These are phyloP conservation scores for Harringtonia aguacate DNA, from an alignment of 2,329 filamentous ascomycete genomes.

Conservation along the genomic window DNA sequence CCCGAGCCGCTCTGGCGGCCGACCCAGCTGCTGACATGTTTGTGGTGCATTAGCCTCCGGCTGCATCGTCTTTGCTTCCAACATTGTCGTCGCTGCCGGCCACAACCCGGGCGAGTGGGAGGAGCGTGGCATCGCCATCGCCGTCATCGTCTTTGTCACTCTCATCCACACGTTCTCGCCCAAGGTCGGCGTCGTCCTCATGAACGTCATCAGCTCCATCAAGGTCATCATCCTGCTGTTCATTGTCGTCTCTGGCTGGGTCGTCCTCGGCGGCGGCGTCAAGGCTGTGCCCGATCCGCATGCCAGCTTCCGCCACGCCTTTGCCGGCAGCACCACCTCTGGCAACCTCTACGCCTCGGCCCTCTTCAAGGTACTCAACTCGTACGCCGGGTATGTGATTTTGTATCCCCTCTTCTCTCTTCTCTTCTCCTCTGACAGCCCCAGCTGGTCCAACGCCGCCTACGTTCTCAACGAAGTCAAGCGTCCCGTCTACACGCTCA, in stretches of 20 bases:
- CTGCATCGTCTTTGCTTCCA: slow-evolving; percentile 17
- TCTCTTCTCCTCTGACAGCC: slow-evolving; percentile 18
- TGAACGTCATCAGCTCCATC: slow-evolving; percentile 49
- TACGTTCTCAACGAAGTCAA: slow-evolving; percentile 55
- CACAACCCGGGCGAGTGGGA: slow-evolving; percentile 40
- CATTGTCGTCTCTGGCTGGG: slow-evolving; percentile 51
- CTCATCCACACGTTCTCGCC: slow-evolving; percentile 40
- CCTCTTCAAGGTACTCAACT: slow-evolving; percentile 47
- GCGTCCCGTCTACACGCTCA: slow-evolving; percentile 53
- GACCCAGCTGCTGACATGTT: too few species aligned
- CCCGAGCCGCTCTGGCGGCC: too few species aligned
- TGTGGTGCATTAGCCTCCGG: too few species aligned
- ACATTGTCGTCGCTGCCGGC: slow-evolving; percentile 39
- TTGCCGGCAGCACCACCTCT: slow-evolving; percentile 32
- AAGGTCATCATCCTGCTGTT: slow-evolving; percentile 49
- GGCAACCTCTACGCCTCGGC: slow-evolving; percentile 40
- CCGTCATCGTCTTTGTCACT: slow-evolving; percentile 43
- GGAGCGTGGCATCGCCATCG: slow-evolving; percentile 44
- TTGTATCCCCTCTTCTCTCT: background rate
- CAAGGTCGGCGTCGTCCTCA: slow-evolving; percentile 47
- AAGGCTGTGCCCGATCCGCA: slow-evolving; percentile 36
- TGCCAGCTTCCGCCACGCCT: slow-evolving; percentile 44
- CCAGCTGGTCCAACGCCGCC: slow-evolving; percentile 58
- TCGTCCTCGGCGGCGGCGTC: slow-evolving; percentile 39
- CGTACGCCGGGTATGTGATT: slow-evolving; percentile 48